Percentiles rank a stretch among this genome's conserved stretches.
Conservation (phyloP, 441 rosid species). For the Gossypium schwendimanii region DNA sequence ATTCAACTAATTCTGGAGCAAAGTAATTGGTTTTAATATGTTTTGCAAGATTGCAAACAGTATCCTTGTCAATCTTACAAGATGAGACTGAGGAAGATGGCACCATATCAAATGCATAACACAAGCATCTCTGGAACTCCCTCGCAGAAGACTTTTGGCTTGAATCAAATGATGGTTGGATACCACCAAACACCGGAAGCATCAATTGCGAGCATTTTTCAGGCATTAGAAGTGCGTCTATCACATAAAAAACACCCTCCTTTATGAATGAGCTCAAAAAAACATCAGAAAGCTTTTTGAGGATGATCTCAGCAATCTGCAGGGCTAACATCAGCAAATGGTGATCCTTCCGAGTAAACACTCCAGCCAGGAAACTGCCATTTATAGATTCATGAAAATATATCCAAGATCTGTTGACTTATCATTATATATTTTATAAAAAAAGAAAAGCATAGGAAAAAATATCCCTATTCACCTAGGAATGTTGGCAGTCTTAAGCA, state of each 20-base stretch:
- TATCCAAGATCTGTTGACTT: neutral
- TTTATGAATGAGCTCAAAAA: constrained; percentile 66
- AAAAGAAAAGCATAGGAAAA: constrained; percentile 15
- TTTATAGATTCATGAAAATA: constrained; percentile 16
- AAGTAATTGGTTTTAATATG: constrained; percentile 59
- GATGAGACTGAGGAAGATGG: constrained; percentile 32
- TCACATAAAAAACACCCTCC: constrained; percentile 83
- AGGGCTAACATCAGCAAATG: constrained; percentile 74
- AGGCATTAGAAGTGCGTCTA: constrained; percentile 56
- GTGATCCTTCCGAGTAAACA: constrained; percentile 76
- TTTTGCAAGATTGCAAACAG: constrained; percentile 60
- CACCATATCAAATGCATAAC: constrained; percentile 56
- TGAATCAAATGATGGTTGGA: constrained; percentile 41
- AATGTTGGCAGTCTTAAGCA: constrained; percentile 64
- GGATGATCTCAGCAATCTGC: constrained; percentile 60
- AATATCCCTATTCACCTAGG: constrained; percentile 50
- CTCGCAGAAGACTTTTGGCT: constrained; percentile 44
- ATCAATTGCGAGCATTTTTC: constrained; percentile 46
- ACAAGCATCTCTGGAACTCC: constrained; percentile 67
- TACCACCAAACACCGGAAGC: constrained; percentile 39
- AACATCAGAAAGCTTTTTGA: constrained; percentile 61
- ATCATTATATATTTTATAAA: neutral
- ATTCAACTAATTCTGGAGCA: constrained; percentile 44
- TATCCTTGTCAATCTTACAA: constrained; percentile 71
- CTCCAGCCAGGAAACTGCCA: constrained; percentile 87